Percentiles rank a stretch among this genome's conserved stretches.
These are phyloP conservation scores for Singerocomus inundabilis DNA, from an alignment of 1,284 basidiomycete species.

Conservation along the genomic window DNA sequence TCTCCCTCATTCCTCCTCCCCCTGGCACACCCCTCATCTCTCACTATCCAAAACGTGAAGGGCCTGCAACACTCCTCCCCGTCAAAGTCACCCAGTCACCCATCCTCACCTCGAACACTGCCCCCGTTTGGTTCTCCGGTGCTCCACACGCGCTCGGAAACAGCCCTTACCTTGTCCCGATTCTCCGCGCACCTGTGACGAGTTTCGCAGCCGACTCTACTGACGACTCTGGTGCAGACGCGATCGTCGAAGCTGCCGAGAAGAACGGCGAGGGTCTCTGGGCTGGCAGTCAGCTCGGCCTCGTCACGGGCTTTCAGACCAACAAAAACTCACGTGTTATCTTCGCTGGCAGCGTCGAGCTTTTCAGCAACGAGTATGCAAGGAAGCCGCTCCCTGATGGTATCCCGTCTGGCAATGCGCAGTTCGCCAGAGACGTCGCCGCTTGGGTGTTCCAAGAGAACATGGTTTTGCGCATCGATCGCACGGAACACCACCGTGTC, in stretches of 20 bases:
- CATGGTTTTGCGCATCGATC: conserved; percentile 77
- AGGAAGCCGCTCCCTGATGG: conserved; percentile 59
- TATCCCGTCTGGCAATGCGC: conserved; percentile 69
- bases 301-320: conserved; percentile 91
- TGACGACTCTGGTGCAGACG: conserved; percentile 55
- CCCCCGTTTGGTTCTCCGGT: conserved; percentile 77
- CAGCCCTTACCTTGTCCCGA: conserved; percentile 82
- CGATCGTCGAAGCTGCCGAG: conserved; percentile 62
- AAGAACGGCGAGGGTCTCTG: conserved; percentile 74
- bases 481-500: conserved; percentile 70
- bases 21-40: conserved; percentile 72
- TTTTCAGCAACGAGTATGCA: conserved; percentile 74
- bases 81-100: conserved; percentile 45
- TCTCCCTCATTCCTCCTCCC: conserved; percentile 73
- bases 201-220: conserved; percentile 68
- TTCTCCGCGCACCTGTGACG: conserved; percentile 75
- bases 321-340: conserved; percentile 73
- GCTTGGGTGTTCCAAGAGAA: conserved; percentile 93
- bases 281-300: conserved; percentile 71
- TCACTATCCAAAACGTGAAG: conserved; percentile 69
- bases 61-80: conserved; percentile 57
- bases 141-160: conserved; percentile 69
- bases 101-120: conserved; percentile 47
- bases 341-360: conserved; percentile 79
- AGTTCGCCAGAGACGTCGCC: conserved; percentile 72